Conservation (phyloP, 2,329 filamentous ascomycete genomes). For the Phoma sp. region DNA sequence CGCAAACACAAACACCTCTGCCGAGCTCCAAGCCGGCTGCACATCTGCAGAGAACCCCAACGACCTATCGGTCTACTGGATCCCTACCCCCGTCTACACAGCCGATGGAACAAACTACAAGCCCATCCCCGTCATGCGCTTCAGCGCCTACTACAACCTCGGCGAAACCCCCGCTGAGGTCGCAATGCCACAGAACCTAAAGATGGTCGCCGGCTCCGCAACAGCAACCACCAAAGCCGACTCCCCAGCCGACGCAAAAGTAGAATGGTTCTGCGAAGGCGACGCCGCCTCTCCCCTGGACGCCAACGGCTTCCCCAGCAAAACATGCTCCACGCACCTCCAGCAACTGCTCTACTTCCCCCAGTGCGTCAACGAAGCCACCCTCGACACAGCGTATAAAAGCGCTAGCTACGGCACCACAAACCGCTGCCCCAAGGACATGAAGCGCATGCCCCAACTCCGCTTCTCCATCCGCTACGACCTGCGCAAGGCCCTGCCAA, state of each 20-base stretch:
- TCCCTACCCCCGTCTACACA: conserved; percentile 53
- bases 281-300: conserved; percentile 25
- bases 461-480: conserved; percentile 59
- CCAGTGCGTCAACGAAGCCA: conserved; percentile 52
- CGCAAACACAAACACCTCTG: conserved; percentile 47
- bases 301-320: conserved; percentile 40
- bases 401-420: conserved; percentile 18
- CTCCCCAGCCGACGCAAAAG: conserved; percentile 34
- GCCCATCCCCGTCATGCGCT: conserved; percentile 45
- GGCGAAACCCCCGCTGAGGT: conserved; percentile 53
- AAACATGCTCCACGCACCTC: conserved; percentile 53
- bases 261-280: conserved; percentile 40
- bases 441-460: conserved; percentile 57
- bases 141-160: conserved; percentile 58
- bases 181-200: conserved; percentile 55
- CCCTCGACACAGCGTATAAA: conserved; percentile 49
- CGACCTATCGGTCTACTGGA: conserved; percentile 58
- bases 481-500: conserved; percentile 52
- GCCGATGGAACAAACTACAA: conserved; percentile 46
- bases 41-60: conserved; percentile 57
- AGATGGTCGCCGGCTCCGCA: conserved; percentile 53
- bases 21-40: conserved; percentile 54
- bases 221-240: conserved; percentile 38
- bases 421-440: conserved; percentile 50
- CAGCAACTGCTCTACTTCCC: conserved; percentile 57